phyloP scores from a whole-genome alignment of 2,329 filamentous ascomycete genomes.

The Monilinia laxa region DNA sequence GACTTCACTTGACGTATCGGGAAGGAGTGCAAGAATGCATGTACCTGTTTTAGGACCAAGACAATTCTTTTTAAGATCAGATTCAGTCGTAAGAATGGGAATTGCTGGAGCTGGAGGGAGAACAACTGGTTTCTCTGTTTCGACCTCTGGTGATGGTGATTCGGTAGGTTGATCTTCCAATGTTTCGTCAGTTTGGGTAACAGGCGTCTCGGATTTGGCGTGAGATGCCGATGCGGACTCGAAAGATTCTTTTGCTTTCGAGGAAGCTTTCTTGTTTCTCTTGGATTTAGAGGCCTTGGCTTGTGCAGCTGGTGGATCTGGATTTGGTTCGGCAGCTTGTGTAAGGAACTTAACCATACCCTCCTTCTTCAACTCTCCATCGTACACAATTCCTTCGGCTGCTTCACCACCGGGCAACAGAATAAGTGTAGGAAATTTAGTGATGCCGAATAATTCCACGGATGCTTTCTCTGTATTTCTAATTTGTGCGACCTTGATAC shows the following conservation, averaged over 20 bases:
- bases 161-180: conserved; percentile 53
- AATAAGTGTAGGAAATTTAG: conserved; percentile 76
- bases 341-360: conserved; percentile 79
- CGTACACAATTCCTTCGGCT: conserved; percentile 68
- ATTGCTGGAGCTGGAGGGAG: conserved; percentile 62
- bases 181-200: conserved; percentile 51
- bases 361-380: conserved; percentile 83
- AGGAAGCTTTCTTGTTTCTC: conserved; percentile 41
- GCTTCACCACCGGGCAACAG: conserved; percentile 69
- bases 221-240: conserved; percentile 53
- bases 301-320: conserved; percentile 60
- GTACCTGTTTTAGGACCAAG: conserved; percentile 74
- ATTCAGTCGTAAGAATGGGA: conserved; percentile 59
- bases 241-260: conserved; percentile 48
- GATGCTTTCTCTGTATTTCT: conserved; percentile 62
- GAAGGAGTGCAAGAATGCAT: conserved; percentile 76
- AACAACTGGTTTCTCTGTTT: conserved; percentile 45
- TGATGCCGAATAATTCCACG: conserved; percentile 72
- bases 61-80: conserved; percentile 68
- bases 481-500: conserved; percentile 77
- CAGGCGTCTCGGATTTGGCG: conserved; percentile 49
- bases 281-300: conserved; percentile 47
- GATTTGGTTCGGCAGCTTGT: conserved; percentile 75
- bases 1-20: conserved; percentile 44
- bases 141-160: conserved; percentile 44